A percentile compares a stretch with the other conserved stretches of the same genome.
Evolutionary conservation across 2,329 filamentous ascomycete genomes (phyloP).

Genomic region (Fusarium incarnatum): DNA sequence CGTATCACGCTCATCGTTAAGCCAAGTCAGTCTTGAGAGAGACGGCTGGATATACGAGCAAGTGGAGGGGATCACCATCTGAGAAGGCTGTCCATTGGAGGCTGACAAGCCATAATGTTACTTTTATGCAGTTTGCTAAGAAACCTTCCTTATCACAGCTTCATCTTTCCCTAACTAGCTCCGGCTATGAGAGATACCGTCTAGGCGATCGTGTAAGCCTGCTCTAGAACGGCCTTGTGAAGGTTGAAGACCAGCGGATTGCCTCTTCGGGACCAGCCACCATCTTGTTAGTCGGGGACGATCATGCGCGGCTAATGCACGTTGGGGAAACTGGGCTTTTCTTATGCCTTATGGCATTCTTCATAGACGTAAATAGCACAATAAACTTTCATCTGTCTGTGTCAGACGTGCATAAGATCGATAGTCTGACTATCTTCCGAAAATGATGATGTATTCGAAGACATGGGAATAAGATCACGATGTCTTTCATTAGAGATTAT

Average conservation of each 20-base stretch:
- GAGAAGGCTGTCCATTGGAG: slow-evolving; percentile 26
- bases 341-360: neutral
- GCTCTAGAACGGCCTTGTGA: slow-evolving; percentile 3
- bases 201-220: slow-evolving; percentile 12
- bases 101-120: slow-evolving; percentile 4
- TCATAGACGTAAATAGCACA: slow-evolving; percentile 11
- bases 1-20: slow-evolving; percentile 12
- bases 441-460: slow-evolving; percentile 24
- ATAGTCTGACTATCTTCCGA: slow-evolving; percentile 1
- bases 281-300: neutral
- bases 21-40: slow-evolving; percentile 6
- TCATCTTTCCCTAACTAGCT: neutral
- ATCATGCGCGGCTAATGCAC: slow-evolving; percentile 24
- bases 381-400: slow-evolving; percentile 12
- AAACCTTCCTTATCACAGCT: slow-evolving; percentile 21
- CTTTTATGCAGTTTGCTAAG: neutral
- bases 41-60: neutral
- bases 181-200: neutral
- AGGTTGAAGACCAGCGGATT: slow-evolving; percentile 10
- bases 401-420: slow-evolving; percentile 31
- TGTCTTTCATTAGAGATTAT: neutral
- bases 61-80: slow-evolving; percentile 8
- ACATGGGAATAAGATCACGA: neutral
- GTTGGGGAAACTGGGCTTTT: neutral
- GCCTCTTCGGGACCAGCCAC: slow-evolving; percentile 16